phyloP scores from a whole-genome alignment of 345 rosid species.

The Isatis tinctoria region DNA sequence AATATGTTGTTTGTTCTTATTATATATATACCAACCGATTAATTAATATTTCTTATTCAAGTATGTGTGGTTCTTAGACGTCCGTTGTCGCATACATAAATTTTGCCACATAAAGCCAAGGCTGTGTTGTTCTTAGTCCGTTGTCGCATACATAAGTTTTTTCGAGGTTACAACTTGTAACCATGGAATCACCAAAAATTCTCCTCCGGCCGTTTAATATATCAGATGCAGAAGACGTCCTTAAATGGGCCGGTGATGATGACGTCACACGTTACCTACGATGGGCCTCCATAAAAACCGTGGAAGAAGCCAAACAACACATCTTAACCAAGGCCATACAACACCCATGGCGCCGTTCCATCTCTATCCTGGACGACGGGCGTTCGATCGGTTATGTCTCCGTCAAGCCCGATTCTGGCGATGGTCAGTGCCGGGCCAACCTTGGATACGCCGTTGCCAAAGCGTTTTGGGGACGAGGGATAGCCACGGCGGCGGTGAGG shows the following conservation, averaged over 20 bases:
- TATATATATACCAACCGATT: no score
- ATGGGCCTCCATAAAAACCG: background rate
- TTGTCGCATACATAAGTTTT: no score
- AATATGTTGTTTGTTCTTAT: no score
- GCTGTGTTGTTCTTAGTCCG: no score
- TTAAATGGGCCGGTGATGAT: slow-evolving; percentile 21
- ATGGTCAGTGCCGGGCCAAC: background rate
- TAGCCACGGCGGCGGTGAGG: slow-evolving; percentile 24
- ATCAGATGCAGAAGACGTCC: slow-evolving; percentile 12
- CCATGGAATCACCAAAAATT: background rate
- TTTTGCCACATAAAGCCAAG: no score
- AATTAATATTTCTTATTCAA: no score
- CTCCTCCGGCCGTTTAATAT: background rate
- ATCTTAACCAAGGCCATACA: slow-evolving; percentile 9
- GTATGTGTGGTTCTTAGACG: no score
- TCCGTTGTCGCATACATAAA: no score
- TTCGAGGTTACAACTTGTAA: background rate
- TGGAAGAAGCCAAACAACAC: slow-evolving; percentile 16
- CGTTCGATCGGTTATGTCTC: slow-evolving; percentile 21
- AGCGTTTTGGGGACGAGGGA: slow-evolving; percentile 23
- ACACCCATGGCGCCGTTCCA: slow-evolving; percentile 16
- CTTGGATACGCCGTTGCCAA: background rate
- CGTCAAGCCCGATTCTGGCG: slow-evolving; percentile 5
- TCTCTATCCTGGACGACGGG: slow-evolving; percentile 1
- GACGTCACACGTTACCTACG: slow-evolving; percentile 17